phyloP scores from a whole-genome alignment of 1,284 basidiomycete genomes.

The Tilletia caries region DNA sequence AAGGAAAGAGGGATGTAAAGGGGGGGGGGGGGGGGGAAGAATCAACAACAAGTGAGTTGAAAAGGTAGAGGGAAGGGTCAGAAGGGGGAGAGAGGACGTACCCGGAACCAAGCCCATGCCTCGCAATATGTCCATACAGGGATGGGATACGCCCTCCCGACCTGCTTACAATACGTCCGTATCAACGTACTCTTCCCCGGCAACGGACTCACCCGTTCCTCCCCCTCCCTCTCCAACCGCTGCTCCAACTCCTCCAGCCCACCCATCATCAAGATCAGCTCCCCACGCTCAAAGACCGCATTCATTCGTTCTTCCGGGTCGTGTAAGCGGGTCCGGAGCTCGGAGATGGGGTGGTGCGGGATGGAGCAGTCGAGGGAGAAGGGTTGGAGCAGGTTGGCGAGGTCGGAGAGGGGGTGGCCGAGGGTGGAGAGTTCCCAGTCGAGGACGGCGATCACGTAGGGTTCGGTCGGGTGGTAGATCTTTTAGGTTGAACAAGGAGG shows the following conservation, averaged over 20 bases:
- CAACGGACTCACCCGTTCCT: constrained; percentile 56
- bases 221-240: not conserved
- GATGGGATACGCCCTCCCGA: constrained; percentile 68
- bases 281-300: constrained; percentile 16
- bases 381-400: constrained; percentile 82
- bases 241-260: constrained; percentile 55
- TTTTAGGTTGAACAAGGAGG: not conserved
- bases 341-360: not conserved
- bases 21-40: constrained; percentile 24
- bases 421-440: constrained; percentile 92
- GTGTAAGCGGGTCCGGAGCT: constrained; percentile 17
- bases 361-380: constrained; percentile 28
- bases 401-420: constrained; percentile 68
- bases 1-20: no score
- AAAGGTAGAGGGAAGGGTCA: no score
- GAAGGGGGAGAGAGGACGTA: constrained; percentile 55
- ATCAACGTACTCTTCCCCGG: constrained; percentile 69
- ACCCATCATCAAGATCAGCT: constrained; percentile 34
- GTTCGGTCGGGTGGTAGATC: constrained; percentile 87
- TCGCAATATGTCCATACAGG: constrained; percentile 70
- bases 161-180: constrained; percentile 67
- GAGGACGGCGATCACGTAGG: constrained; percentile 84
- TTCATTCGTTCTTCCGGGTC: constrained; percentile 18
- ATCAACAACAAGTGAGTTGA: constrained; percentile 1
- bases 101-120: constrained; percentile 83